These are phyloP conservation scores for Farysia itapuensis DNA, from an alignment of 1,284 basidiomycete genomes.

Conservation along the genomic window DNA sequence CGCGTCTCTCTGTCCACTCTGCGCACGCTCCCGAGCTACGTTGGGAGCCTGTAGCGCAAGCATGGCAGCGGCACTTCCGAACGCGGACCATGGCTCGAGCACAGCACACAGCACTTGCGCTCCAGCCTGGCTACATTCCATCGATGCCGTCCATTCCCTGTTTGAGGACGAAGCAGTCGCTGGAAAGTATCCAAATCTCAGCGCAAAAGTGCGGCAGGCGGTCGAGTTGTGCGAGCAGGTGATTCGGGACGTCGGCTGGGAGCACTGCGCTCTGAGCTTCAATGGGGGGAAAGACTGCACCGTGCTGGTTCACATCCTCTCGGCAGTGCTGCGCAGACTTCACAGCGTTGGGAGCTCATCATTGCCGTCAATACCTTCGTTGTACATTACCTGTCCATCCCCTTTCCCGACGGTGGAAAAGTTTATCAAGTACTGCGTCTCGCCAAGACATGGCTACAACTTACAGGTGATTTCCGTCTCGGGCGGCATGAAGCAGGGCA, in stretches of 20 bases:
- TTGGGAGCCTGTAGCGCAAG: too few species aligned
- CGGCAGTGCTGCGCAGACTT: constrained; percentile 68
- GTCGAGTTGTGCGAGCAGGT: constrained; percentile 47
- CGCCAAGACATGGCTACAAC: constrained; percentile 67
- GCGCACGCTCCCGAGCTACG: too few species aligned
- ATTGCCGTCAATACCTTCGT: constrained; percentile 68
- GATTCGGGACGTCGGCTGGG: constrained; percentile 41
- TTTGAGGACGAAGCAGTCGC: constrained; percentile 31
- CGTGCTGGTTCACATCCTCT: constrained; percentile 86
- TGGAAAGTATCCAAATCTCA: constrained; percentile 22
- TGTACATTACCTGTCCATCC: constrained; percentile 87
- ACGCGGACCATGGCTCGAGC: too few species aligned
- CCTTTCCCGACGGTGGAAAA: constrained; percentile 81
- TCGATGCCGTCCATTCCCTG: constrained; percentile 52
- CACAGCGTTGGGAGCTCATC: constrained; percentile 1
- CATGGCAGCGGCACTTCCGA: too few species aligned
- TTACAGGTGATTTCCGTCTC: constrained; percentile 77
- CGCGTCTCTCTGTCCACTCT: too few species aligned
- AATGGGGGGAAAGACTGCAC: constrained; percentile 98
- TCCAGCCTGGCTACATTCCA: constrained; percentile 44
- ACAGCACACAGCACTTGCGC: too few species aligned
- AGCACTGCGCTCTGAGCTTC: constrained; percentile 71
- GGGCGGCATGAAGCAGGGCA: constrained; percentile 79
- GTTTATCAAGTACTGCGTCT: constrained; percentile 72
- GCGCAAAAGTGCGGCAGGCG: constrained; percentile 32